Evolutionary conservation across 2,329 filamentous ascomycete species (phyloP), one percentile per base, ranked within the genome.

Genomic region (Exophiala dermatitidis): DNA sequence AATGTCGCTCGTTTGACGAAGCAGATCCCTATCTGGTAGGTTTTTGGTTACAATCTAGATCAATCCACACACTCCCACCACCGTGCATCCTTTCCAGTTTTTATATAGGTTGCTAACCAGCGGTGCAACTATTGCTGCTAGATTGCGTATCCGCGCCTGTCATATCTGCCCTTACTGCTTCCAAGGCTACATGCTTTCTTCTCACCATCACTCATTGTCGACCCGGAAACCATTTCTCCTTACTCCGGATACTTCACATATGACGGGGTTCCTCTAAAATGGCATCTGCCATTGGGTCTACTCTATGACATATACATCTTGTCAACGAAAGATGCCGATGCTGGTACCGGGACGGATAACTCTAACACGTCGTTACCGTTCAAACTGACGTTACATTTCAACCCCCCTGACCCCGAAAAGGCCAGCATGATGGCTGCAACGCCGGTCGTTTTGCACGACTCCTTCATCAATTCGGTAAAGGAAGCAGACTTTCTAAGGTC

Each of bases 401-500:
- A 19, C 19, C 19, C 54, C 4, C 54, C 53, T 29, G 57, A 52
- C 30, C 31, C 54, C 40, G 40, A 54, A 47, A 62, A 67, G 3
- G 64, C 83, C 9, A 81, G 83, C 36, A 86, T 83, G 82, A 74
- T 74, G 46, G 68, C 87, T 52, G 78, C 74, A 2, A 69, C 86
- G 3, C 80, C 83, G 61, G 83, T 81, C 63, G 73, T 78, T 2
- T 72, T 83, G 65, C 79, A 82, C 56, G 84, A 86, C 65, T 75
- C 81, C 0, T 87, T 81, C 64, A 82, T 84, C 50, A 85, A 86
- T 60, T 81, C 77, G 48, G 83, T 86, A 57, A 87, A 87, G 66
- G 84, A 86, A 77, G 90, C 90, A 31, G 90, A 95, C 69, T 95
- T 90, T 62, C 75, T 95, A 47, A 82, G 90, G 48, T 91, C 93